These are phyloP conservation scores for Alternaria postmessia DNA, from an alignment of 2,329 filamentous ascomycete genomes.

Conservation along the genomic window DNA sequence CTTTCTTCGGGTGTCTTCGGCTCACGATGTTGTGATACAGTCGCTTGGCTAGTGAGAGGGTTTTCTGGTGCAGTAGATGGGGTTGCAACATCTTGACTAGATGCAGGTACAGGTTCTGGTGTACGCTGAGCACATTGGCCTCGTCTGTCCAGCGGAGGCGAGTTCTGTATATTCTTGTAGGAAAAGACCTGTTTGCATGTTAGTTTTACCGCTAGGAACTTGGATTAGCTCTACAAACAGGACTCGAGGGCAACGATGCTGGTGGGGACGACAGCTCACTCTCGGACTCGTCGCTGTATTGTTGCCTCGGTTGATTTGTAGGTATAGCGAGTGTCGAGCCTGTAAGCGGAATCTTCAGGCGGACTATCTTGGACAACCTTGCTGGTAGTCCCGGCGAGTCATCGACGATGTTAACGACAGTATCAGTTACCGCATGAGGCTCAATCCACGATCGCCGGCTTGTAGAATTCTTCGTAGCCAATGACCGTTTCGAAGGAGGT, in stretches of 20 bases:
- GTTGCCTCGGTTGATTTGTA: background rate
- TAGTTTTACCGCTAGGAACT: background rate
- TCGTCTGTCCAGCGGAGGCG: background rate
- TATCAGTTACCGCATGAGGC: background rate
- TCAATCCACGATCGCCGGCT: background rate
- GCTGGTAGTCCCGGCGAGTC: background rate
- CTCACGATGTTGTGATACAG: background rate
- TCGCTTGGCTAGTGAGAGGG: background rate
- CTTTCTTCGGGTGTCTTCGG: background rate
- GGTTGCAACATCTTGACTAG: background rate
- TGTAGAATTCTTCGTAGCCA: background rate
- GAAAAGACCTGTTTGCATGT: background rate
- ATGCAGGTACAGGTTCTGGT: constrained; percentile 1
- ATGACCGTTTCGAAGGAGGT: too few relatives aligned
- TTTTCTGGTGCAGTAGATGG: background rate
- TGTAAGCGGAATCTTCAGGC: background rate
- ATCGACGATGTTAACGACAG: background rate
- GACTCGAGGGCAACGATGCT: background rate
- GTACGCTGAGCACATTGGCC: constrained; percentile 5
- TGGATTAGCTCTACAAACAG: background rate
- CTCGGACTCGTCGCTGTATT: background rate
- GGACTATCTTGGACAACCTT: background rate
- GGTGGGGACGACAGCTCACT: background rate
- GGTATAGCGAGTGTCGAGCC: background rate
- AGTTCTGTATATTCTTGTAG: background rate